Conservation (phyloP, 1,139 yeast species). For the Keqinozyma sinolaborantium region DNA sequence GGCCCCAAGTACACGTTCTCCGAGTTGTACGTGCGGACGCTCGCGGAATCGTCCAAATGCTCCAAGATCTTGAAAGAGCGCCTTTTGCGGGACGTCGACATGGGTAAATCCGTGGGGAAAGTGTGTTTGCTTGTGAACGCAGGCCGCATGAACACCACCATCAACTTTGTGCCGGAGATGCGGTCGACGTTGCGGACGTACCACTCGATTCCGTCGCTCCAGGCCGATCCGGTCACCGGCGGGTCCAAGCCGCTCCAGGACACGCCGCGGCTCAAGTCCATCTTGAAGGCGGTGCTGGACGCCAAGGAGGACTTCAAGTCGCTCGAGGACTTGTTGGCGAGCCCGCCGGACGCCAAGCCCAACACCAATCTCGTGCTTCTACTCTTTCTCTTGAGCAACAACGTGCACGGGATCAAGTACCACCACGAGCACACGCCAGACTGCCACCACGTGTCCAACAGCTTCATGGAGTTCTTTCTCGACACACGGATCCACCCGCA, state of each 20-base stretch:
- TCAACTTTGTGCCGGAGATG: conserved; percentile 96
- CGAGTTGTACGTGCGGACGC: conserved; percentile 78
- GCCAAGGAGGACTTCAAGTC: conserved; percentile 37
- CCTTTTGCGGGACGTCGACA: conserved; percentile 56
- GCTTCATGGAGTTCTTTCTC: conserved; percentile 65
- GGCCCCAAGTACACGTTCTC: conserved; percentile 66
- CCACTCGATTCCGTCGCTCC: conserved; percentile 89
- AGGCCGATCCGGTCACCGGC: conserved; percentile 54
- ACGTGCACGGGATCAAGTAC: conserved; percentile 46
- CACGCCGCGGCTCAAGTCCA: conserved; percentile 88
- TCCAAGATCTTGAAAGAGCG: conserved; percentile 81
- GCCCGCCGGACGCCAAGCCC: conserved; percentile 39
- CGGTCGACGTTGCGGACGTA: conserved; percentile 87
- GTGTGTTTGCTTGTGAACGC: conserved; percentile 85
- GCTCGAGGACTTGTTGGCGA: conserved; percentile 43
- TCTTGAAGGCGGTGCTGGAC: conserved; percentile 73
- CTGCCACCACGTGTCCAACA: conserved; percentile 18
- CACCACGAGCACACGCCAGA: conserved; percentile 17
- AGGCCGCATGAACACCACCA: conserved; percentile 93
- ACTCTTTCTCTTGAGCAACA: conserved; percentile 69
- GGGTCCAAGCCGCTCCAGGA: conserved; percentile 80
- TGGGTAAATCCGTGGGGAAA: conserved; percentile 74
- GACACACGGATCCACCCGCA: conserved; percentile 49
- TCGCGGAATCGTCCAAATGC: conserved; percentile 81
- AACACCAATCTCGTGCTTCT: conserved; percentile 62